These are phyloP conservation scores for Pleurotus platypus DNA, from an alignment of 768 basidiomycete genomes.

Conservation along the genomic window DNA sequence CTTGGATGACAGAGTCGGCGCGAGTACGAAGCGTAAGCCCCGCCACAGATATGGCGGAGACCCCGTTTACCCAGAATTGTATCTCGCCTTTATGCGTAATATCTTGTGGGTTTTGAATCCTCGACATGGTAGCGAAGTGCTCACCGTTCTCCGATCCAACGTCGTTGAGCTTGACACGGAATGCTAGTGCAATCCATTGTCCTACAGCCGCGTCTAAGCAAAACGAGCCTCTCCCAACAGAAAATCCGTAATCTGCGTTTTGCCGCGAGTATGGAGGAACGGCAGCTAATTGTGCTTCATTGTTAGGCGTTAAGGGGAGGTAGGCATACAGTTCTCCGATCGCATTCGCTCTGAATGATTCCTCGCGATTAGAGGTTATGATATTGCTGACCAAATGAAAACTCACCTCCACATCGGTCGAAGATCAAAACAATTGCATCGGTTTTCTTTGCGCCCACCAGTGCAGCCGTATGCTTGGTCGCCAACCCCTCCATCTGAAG, in stretches of 20 bases:
- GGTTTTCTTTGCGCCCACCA: conserved; percentile 59
- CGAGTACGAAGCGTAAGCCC: conserved; percentile 46
- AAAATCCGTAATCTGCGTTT: conserved; percentile 61
- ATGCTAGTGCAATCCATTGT: conserved; percentile 58
- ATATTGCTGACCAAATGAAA: background rate
- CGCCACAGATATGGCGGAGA: conserved; percentile 44
- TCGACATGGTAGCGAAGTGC: conserved; percentile 1
- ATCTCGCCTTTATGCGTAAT: conserved; percentile 47
- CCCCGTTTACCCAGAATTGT: conserved; percentile 61
- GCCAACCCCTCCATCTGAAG: conserved; percentile 52
- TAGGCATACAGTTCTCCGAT: conserved; percentile 70
- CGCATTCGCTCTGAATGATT: conserved; percentile 37
- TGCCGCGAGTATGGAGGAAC: conserved; percentile 46
- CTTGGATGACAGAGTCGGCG: conserved; percentile 47
- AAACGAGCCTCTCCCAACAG: conserved; percentile 66
- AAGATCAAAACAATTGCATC: conserved; percentile 67
- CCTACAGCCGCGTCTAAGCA: conserved; percentile 47
- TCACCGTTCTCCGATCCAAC: conserved; percentile 55
- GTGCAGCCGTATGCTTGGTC: conserved; percentile 60
- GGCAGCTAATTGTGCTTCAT: conserved; percentile 35
- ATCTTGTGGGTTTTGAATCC: background rate
- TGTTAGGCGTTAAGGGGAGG: conserved; percentile 47
- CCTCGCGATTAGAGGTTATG: too few species aligned
- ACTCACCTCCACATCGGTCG: conserved; percentile 73
- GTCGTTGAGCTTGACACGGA: conserved; percentile 69